phyloP scores from a whole-genome alignment of 176 grass and related monocot species.

The Olyra latifolia region DNA sequence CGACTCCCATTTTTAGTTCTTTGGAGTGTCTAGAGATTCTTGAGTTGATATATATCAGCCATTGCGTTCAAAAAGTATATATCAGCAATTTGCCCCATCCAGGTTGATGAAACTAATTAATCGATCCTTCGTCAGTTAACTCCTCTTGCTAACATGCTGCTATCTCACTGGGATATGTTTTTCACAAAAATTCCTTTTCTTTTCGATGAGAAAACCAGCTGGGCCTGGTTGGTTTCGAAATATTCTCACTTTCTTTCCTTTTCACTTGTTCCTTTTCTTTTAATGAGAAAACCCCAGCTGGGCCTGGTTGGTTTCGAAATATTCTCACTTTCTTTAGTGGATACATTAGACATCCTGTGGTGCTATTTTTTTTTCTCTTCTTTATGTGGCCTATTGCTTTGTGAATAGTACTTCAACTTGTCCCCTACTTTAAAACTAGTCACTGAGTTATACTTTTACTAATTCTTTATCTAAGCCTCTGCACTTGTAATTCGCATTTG shows the following conservation, averaged over 20 bases:
- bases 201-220: background rate
- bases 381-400: background rate
- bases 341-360: background rate
- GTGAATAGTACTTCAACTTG: background rate
- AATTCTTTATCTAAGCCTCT: background rate
- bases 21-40: background rate
- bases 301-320: background rate
- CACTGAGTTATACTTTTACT: background rate
- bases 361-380: background rate
- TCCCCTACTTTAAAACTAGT: background rate
- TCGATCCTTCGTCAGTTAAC: background rate
- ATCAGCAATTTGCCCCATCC: background rate
- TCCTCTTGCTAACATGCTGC: background rate
- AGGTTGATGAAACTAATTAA: background rate
- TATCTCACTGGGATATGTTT: background rate
- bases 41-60: background rate
- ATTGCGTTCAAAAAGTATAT: background rate
- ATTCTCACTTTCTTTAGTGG: background rate
- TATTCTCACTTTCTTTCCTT: background rate
- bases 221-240: background rate
- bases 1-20: constrained; percentile 4
- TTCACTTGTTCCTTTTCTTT: background rate
- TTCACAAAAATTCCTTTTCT: background rate
- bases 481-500: background rate
- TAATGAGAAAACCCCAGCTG: background rate